Evolutionary conservation across 2,329 filamentous ascomycete species (phyloP).

Genomic region (Xylaria sp.): DNA sequence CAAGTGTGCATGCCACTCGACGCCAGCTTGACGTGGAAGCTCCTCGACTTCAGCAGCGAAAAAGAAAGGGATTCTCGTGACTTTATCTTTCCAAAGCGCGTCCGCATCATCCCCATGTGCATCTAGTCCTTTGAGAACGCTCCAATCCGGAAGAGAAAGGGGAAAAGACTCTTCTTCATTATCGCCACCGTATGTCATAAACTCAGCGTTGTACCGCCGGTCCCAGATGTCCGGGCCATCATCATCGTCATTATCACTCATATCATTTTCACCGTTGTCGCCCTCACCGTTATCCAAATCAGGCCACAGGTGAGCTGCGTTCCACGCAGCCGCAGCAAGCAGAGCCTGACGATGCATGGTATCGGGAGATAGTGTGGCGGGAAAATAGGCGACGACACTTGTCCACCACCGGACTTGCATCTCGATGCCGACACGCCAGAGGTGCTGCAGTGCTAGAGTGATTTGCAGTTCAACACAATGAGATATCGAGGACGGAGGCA

Average conservation of each 20-base stretch:
- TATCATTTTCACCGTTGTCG: constrained; percentile 45
- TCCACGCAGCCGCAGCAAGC: constrained; percentile 62
- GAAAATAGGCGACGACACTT: constrained; percentile 79
- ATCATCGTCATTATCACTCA: constrained; percentile 63
- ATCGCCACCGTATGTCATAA: constrained; percentile 55
- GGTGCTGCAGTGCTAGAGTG: constrained; percentile 83
- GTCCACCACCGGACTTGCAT: constrained; percentile 80
- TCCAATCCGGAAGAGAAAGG: constrained; percentile 63
- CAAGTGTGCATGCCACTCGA: constrained; percentile 85
- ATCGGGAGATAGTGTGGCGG: constrained; percentile 49
- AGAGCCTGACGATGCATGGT: constrained; percentile 51
- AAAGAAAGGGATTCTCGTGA: constrained; percentile 68
- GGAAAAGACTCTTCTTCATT: constrained; percentile 43
- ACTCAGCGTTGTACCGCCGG: constrained; percentile 66
- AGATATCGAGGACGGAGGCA: constrained; percentile 54
- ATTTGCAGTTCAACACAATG: constrained; percentile 67
- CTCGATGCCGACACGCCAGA: constrained; percentile 82
- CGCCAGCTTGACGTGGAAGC: constrained; percentile 76
- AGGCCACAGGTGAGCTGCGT: constrained; percentile 53
- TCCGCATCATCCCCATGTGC: constrained; percentile 51
- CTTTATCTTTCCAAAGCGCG: constrained; percentile 39
- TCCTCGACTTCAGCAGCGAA: constrained; percentile 80
- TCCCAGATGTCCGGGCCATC: constrained; percentile 75
- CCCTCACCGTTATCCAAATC: constrained; percentile 5
- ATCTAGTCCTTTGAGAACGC: constrained; percentile 54